Conservation (phyloP, 83 land plant species). For the Larix sibirica region DNA sequence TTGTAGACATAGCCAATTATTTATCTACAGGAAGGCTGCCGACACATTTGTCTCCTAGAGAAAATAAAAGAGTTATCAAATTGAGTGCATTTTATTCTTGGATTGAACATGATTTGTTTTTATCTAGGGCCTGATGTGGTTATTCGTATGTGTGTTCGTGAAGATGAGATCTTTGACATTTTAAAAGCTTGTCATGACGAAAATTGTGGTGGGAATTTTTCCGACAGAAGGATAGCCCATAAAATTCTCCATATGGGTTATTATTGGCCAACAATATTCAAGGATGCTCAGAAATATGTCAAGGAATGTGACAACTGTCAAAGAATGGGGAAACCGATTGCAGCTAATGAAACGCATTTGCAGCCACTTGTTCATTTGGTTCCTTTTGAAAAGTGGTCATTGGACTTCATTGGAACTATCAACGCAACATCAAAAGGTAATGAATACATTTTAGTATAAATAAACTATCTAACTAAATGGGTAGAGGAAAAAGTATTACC, state of each 20-base stretch:
- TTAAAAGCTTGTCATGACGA: not conserved
- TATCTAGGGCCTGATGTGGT: not conserved
- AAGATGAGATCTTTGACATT: not conserved
- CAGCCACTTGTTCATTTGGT: not conserved
- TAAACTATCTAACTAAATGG: not conserved
- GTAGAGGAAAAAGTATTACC: not conserved
- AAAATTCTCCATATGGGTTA: not conserved
- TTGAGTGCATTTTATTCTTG: not conserved
- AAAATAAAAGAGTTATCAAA: too few species aligned
- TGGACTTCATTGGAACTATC: not conserved
- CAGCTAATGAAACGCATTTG: not conserved
- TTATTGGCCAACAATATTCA: not conserved
- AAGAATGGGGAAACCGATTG: not conserved
- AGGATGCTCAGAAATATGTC: not conserved
- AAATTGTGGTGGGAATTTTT: not conserved
- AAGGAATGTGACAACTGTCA: not conserved
- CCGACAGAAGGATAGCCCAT: not conserved
- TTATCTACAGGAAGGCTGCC: too few species aligned
- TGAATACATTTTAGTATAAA: not conserved
- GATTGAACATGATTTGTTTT: not conserved
- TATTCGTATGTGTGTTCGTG: not conserved
- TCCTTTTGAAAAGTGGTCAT: not conserved
- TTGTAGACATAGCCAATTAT: too few species aligned
- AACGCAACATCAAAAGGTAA: not conserved
- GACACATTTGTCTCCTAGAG: too few species aligned